A percentile compares a stretch with the other conserved stretches of the same genome.
These are phyloP conservation scores for Ogataea wickerhamii DNA, from an alignment of 805 yeast genomes.

Conservation along the genomic window DNA sequence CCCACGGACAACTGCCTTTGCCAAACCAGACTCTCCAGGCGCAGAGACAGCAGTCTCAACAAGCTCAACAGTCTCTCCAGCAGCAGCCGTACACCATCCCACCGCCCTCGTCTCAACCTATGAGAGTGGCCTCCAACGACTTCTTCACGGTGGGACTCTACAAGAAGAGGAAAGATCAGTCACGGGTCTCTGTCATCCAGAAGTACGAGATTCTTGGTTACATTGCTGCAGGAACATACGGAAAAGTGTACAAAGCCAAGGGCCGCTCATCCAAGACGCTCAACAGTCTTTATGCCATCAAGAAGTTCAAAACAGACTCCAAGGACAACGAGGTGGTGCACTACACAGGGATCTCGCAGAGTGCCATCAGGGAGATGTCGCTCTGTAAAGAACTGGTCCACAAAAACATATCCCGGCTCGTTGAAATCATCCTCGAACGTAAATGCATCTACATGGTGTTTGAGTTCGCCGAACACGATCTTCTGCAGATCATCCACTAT, in stretches of 20 bases:
- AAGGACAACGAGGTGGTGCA: slow-evolving; percentile 80
- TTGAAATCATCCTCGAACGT: slow-evolving; percentile 81
- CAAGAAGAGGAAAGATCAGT: slow-evolving; percentile 58
- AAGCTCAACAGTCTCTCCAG: too few relatives aligned
- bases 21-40: too few relatives aligned
- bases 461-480: slow-evolving; percentile 95
- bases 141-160: slow-evolving; percentile 58
- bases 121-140: slow-evolving; percentile 51
- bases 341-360: slow-evolving; percentile 93
- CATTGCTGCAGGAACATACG: slow-evolving; percentile 98
- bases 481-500: slow-evolving; percentile 87
- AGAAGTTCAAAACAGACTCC: slow-evolving; percentile 91
- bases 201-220: slow-evolving; percentile 88
- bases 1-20: too few relatives aligned
- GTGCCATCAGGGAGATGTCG: slow-evolving; percentile 96
- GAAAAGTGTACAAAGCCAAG: slow-evolving; percentile 88
- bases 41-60: too few relatives aligned
- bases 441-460: slow-evolving; percentile 92
- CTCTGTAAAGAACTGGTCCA: slow-evolving; percentile 84
- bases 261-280: slow-evolving; percentile 32
- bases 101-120: slow-evolving; percentile 37
- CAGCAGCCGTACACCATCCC: too few relatives aligned
- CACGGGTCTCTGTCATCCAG: slow-evolving; percentile 70
- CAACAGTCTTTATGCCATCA: slow-evolving; percentile 67
- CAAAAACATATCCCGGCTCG: slow-evolving; percentile 71